A percentile compares a stretch with the other conserved stretches of the same genome.
Conservation (phyloP, 805 yeast species). For the Kodamaea hsintzibuensis region DNA sequence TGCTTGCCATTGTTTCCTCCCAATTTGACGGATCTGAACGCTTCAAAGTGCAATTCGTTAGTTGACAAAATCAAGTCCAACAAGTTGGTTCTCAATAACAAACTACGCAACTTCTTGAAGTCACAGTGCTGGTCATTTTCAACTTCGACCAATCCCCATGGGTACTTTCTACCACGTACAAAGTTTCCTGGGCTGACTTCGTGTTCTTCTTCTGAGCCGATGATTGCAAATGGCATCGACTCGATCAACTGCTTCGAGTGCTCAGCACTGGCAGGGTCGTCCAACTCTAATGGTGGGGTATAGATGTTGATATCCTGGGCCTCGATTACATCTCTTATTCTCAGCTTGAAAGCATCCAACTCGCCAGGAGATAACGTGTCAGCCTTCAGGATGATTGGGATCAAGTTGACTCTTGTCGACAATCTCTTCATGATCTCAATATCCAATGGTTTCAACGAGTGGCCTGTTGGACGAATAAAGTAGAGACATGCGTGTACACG, state of each 20-base stretch:
- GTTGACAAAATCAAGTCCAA: slow-evolving; percentile 79
- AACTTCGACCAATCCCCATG: slow-evolving; percentile 89
- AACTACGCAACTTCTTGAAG: slow-evolving; percentile 75
- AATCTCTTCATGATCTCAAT: slow-evolving; percentile 85
- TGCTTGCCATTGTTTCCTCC: slow-evolving; percentile 32
- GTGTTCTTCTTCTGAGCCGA: slow-evolving; percentile 73
- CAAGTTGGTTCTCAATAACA: slow-evolving; percentile 79
- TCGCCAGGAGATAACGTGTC: slow-evolving; percentile 78
- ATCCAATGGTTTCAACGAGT: slow-evolving; percentile 82
- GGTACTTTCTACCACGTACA: slow-evolving; percentile 80
- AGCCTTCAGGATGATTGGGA: slow-evolving; percentile 88
- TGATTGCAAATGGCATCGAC: slow-evolving; percentile 83
- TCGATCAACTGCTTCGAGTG: slow-evolving; percentile 79
- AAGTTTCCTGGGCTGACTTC: slow-evolving; percentile 62
- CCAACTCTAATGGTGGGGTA: slow-evolving; percentile 78
- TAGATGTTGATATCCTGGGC: slow-evolving; percentile 81
- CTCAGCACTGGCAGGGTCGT: slow-evolving; percentile 74
- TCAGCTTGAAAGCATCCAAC: slow-evolving; percentile 64
- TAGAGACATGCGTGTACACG: slow-evolving; percentile 90
- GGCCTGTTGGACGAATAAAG: slow-evolving; percentile 90
- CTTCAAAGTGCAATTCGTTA: slow-evolving; percentile 77
- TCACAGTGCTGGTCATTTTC: slow-evolving; percentile 87
- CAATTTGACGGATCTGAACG: slow-evolving; percentile 72
- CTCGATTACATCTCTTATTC: slow-evolving; percentile 80
- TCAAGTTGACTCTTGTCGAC: slow-evolving; percentile 77